Evolutionary conservation across 306 rosid genomes (phyloP), one percentile per base, ranked within the genome.

Genomic region (Gastrolobium villosum): DNA sequence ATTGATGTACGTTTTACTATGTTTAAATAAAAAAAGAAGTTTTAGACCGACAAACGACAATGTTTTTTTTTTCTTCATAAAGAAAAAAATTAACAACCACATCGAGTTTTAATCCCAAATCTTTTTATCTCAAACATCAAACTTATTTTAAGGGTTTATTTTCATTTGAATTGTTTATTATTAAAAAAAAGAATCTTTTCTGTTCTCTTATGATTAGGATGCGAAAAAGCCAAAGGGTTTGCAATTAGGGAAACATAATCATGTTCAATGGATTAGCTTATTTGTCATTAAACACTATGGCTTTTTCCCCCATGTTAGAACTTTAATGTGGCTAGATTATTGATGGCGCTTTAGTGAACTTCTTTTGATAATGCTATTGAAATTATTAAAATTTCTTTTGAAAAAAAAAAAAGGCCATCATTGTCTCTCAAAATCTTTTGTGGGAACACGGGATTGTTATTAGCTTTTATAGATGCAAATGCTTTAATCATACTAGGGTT

Each of bases 381-480:
- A 84, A 87, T 87, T 75, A 90, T 87, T 81, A 81, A 54, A 72
- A 83, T 82, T 82, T 75, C 80, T 84, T 76, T 86, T 64, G 59
- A 45, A 61, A 84, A 2, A 10, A 46, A 62, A 82, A 34, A 61
- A 75, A n/a, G 30, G 30, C 63, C 89, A 93, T 90, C 83, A 88
- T 88, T 88, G 78, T 66, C 86, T 84, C 88, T 81, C 86, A 83
- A 86, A 79, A 82, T 87, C 87, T 85, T 88, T 89, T 72, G 90
- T 72, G 90, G 90, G 90, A 93, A 90, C 95, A 91, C 90, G 91
- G 89, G 87, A 69, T 81, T 84, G 86, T 87, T 68, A 82, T 86
- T 82, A 83, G 85, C 97, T 89, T 93, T 93, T 76, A 84, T 85
- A 82, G 78, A 83, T 86, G 86, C 79, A 75, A 87, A 74, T 93